phyloP scores from a whole-genome alignment of 306 rosid genomes.

The Elaeagnus macrophylla region DNA sequence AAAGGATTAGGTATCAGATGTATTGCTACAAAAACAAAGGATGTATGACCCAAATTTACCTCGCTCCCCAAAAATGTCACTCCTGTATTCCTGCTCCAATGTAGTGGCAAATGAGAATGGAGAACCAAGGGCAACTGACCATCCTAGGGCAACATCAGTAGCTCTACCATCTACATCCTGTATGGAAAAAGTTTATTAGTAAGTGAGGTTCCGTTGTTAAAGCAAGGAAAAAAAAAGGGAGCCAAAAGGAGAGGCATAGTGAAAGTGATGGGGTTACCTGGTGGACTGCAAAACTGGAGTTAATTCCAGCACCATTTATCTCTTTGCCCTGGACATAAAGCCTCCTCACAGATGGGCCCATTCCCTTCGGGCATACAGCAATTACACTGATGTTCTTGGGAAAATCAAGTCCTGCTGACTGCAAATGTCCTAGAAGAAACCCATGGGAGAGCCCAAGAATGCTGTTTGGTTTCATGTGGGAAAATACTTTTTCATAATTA shows the following conservation, averaged over 20 bases:
- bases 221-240: not conserved
- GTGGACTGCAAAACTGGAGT: constrained; percentile 91
- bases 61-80: constrained; percentile 97
- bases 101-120: constrained; percentile 96
- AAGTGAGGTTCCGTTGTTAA: not conserved
- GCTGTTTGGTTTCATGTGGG: constrained; percentile 87
- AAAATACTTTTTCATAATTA: constrained; percentile 67
- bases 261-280: constrained; percentile 38
- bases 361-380: constrained; percentile 98
- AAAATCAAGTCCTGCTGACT: constrained; percentile 71
- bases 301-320: constrained; percentile 94
- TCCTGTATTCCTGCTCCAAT: constrained; percentile 85
- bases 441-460: constrained; percentile 96
- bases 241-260: no score
- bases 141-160: constrained; percentile 86
- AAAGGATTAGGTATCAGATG: constrained; percentile 17
- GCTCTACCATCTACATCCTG: constrained; percentile 98
- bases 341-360: constrained; percentile 99
- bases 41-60: constrained; percentile 29
- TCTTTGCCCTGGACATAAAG: constrained; percentile 94
- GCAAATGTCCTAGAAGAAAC: constrained; percentile 92
- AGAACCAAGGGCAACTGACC: constrained; percentile 99
- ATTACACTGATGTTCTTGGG: constrained; percentile 81
- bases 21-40: not conserved
- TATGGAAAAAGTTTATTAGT: constrained; percentile 5